Evolutionary conservation across 257 asterid species (phyloP), one percentile per base, ranked within the genome.

Genomic region (Echium plantagineum): DNA sequence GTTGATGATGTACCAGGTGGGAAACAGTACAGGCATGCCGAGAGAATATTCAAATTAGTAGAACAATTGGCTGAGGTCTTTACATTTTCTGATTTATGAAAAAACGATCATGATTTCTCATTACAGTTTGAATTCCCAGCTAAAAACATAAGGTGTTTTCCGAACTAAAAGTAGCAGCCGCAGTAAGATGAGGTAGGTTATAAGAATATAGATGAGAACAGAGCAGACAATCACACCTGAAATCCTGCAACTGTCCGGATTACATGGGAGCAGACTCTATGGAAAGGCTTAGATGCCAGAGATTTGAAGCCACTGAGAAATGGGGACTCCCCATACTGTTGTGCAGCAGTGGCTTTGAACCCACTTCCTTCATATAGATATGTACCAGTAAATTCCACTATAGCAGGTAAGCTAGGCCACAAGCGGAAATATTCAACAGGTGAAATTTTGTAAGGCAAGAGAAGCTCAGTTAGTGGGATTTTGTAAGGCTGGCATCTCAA

Each of bases 401-500:
- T 79, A 64, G 94, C 95, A 55, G 96, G 96, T 60, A 88, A 77
- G 75, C 96, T 85, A 57, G 96, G 95, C 96, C 96, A 88, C 22
- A 88, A 67, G 55, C 96, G 90, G 78, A 88, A 90, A 76, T 85
- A 90, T 71, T 90, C 98, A 55, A 90, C 98, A 1, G 98, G 96
- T 56, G 98, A 87, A 48, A 90, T 90, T 75, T 90, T 85, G 75
- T 90, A 96, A 0, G 96, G 96, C 79, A 90, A 71, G 46, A 90
- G 95, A 74, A 90, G 85, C 74, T 87, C 96, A 9, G 96, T 87
- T 59, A 90, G 81, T 24, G 96, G 96, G 74, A 90, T 82, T 75
- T 84, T 87, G 89, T 85, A 90, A 9, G 98, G 98, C 69, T 81
- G 96, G 55, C 98, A 90, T 82, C 98, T 82, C 74, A 85, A 77